Base-by-base conservation (phyloP, 768 basidiomycete genomes). In the Hygrocybe coccinea region DNA sequence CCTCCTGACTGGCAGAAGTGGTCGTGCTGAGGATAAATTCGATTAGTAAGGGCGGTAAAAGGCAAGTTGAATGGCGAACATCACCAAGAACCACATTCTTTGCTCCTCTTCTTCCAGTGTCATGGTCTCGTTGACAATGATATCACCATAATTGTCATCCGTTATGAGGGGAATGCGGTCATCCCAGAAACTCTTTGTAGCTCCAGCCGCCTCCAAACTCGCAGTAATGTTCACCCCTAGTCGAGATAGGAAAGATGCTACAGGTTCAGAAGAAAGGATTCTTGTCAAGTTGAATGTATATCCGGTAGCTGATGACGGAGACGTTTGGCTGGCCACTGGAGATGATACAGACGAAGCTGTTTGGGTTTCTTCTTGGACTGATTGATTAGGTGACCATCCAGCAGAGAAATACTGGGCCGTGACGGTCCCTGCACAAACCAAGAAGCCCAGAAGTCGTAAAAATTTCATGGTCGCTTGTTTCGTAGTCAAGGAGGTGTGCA, bases 341-440 rank as follows among this genome's bases (percentile, higher is more conserved):
- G 60, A 36, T 54, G 44, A 21, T 38, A 59, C 51, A 24, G 59
- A 44, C 29, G 64, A 17, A 43, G 60, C 49, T 38, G 61, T 54
- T 37, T 59, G 59, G 33, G 54, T 34, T 2, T 24, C 66, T 61
- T 4, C 72, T 17, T 44, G 65, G 2, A 74, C 74, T 0, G 81
- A 73, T 64, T 91, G 85, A 25, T 88, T 89, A 2, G 90, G 90
- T 25, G 73, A 64, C 90, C 90, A 92, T n/a, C 90, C 91, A 33
- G 74, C 74, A 3, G 89, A 90, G 69, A 91, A 85, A 69, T 90
- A 91, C 60, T 88, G 84, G 11, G 87, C 88, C 50, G 71, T 70
- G 43, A 69, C 74, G 21, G 74, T 69, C 51, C 71, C 67, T 50
- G 69, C 68, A 57, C 75, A 64, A 51, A 71, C 67, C 46, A 75